Conservation (phyloP, 768 basidiomycete genomes). For the Exidia glandulosa region DNA sequence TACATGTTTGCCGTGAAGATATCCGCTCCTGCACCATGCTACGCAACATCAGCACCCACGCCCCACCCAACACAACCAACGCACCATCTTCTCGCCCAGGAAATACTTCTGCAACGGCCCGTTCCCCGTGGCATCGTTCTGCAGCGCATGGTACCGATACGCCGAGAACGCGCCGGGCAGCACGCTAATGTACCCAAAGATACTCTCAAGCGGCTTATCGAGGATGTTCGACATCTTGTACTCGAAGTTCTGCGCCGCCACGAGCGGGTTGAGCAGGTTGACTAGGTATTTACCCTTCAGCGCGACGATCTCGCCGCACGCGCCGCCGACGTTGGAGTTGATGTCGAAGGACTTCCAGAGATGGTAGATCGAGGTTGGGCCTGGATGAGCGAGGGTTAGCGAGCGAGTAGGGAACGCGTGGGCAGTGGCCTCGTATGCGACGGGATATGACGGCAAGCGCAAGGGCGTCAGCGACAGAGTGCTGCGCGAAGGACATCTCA, state of each 20-base stretch:
- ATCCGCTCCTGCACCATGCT: slow-evolving; percentile 76
- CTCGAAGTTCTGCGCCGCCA: slow-evolving; percentile 89
- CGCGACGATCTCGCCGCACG: slow-evolving; percentile 93
- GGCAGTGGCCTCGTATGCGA: too few species aligned
- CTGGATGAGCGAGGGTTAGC: slow-evolving; percentile 14
- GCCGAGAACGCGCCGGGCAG: slow-evolving; percentile 89
- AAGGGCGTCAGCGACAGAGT: too few species aligned
- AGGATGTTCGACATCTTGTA: slow-evolving; percentile 92
- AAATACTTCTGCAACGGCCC: slow-evolving; percentile 95
- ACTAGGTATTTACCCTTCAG: slow-evolving; percentile 75
- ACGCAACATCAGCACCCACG: neutral
- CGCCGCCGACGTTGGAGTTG: slow-evolving; percentile 83
- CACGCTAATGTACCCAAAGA: slow-evolving; percentile 93
- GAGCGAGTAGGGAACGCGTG: too few species aligned
- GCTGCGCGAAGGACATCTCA: too few species aligned
- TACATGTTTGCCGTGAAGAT: slow-evolving; percentile 98
- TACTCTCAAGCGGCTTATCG: slow-evolving; percentile 80
- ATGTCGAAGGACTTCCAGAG: slow-evolving; percentile 93
- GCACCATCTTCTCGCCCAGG: slow-evolving; percentile 85
- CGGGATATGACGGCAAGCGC: too few species aligned
- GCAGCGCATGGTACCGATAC: slow-evolving; percentile 81
- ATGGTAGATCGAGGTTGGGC: slow-evolving; percentile 81
- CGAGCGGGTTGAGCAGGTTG: slow-evolving; percentile 74
- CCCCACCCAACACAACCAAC: slow-evolving; percentile 9
- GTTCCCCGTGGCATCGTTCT: slow-evolving; percentile 73